These are phyloP conservation scores for Colletotrichum tofieldiae DNA, from an alignment of 2,329 filamentous ascomycete species.

Conservation along the genomic window DNA sequence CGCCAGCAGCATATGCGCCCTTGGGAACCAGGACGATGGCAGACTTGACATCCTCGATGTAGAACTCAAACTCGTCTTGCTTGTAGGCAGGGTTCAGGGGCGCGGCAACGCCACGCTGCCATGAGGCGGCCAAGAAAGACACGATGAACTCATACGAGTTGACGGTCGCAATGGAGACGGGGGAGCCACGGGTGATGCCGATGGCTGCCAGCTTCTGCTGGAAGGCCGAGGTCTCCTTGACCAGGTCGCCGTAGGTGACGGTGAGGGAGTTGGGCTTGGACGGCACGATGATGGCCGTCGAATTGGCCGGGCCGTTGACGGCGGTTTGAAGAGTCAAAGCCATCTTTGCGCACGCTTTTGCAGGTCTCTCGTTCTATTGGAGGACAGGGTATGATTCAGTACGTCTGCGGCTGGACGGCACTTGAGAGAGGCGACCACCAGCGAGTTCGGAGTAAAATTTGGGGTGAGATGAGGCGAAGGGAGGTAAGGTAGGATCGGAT, in stretches of 20 bases:
- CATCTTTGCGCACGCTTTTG: conserved; percentile 48
- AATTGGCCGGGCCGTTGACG: conserved; percentile 61
- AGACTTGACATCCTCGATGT: conserved; percentile 89
- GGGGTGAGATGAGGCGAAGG: conserved; percentile 12
- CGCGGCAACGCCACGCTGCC: conserved; percentile 86
- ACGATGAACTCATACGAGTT: conserved; percentile 93
- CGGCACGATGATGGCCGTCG: conserved; percentile 81
- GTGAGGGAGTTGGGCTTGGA: conserved; percentile 73
- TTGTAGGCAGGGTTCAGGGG: conserved; percentile 93
- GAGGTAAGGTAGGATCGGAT: not conserved
- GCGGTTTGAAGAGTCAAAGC: conserved; percentile 65
- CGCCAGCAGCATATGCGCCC: conserved; percentile 77
- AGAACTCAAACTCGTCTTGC: conserved; percentile 92
- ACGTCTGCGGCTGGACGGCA: conserved; percentile 19
- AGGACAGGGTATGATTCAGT: conserved; percentile 16
- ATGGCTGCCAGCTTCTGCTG: conserved; percentile 84
- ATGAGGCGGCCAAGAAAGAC: conserved; percentile 87
- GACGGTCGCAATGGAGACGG: conserved; percentile 86
- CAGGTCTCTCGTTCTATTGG: conserved; percentile 2
- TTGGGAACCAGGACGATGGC: conserved; percentile 83
- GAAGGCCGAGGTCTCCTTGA: conserved; percentile 77
- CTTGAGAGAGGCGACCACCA: conserved; percentile 27
- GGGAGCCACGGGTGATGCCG: conserved; percentile 77
- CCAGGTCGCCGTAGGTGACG: conserved; percentile 80
- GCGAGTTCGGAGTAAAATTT: conserved; percentile 34